Evolutionary conservation across 441 rosid species (phyloP).

Genomic region (Isatis lusitanica): DNA sequence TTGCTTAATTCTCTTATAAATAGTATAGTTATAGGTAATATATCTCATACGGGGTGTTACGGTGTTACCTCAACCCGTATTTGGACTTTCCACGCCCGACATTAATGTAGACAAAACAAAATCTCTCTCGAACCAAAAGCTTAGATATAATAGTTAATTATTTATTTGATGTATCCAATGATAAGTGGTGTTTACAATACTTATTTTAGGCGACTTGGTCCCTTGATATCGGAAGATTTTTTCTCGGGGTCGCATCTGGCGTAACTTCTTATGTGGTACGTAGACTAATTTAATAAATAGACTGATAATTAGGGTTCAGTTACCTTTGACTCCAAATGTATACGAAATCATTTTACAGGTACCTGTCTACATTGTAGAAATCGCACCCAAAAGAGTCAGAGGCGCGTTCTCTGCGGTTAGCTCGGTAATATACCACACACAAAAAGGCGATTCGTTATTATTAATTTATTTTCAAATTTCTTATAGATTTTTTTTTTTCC

Average conservation of each 20-base stretch:
- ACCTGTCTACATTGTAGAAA: conserved; percentile 71
- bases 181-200: not conserved
- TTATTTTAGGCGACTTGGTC: conserved; percentile 47
- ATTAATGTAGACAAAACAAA: not conserved
- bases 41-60: not conserved
- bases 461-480: not conserved
- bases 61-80: not conserved
- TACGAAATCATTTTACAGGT: conserved; percentile 34
- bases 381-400: conserved; percentile 57
- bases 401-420: conserved; percentile 54
- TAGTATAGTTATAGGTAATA: not conserved
- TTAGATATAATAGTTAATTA: not conserved
- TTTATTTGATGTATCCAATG: conserved; percentile 5
- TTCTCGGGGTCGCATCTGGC: conserved; percentile 59
- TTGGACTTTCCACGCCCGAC: not conserved
- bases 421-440: conserved; percentile 28
- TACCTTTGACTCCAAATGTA: not conserved
- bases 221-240: conserved; percentile 62
- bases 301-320: not conserved
- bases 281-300: not conserved
- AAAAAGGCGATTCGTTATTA: not conserved
- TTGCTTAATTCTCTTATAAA: conserved; percentile 7
- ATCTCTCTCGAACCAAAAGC: not conserved
- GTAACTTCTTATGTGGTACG: conserved; percentile 55
- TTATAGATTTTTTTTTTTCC: not conserved